Evolutionary conservation across 768 basidiomycete species (phyloP), one percentile per base, ranked within the genome.

Genomic region (Tricholoma matsutake): DNA sequence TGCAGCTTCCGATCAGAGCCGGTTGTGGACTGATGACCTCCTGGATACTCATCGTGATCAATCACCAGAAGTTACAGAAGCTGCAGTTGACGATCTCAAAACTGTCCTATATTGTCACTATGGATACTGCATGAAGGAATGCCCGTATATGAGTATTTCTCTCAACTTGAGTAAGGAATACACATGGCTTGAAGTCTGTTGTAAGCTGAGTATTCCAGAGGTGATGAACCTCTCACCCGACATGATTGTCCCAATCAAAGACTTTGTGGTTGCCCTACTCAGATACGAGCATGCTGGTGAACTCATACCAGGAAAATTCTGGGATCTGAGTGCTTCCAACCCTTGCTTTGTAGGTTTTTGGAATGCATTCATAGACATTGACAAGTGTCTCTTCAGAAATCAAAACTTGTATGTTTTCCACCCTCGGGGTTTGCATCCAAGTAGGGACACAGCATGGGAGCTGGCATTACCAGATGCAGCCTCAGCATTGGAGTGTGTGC

Each of bases 401-500:
- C 54, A 56, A 25, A 37, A 13, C 35, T 29, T 37, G 6, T 43
- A 56, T 43, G 35, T 43, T 43, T 14, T 37, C 1, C 16, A 3
- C 35, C 35, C 35, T 8, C 16, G 22, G 14, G 28, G 28, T 56
- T 25, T 56, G 18, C 51, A 52, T 52, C 51, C 51, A n/a, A 52
- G 51, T 52, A 29, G 51, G 29, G 29, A 52, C 29, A 52, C 51
- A 14, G 22, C 54, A 56, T 56, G 54, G 54, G 34, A 56, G 16
- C 18, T 56, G 18, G 54, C 54, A 39, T 8, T 56, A 37, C 28
- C 54, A 35, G 54, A 56, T 39, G 54, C 54, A 25, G 35, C 54
- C 28, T 56, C 41, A n/a, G 54, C 54, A 39, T 43, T 56, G 54
- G 54, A 56, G 18, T 56, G 54, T 56, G 54, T 56, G 29, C 51